Evolutionary conservation across 352 stramenopile species (phyloP).

Genomic region (Phytophthora megakarya): DNA sequence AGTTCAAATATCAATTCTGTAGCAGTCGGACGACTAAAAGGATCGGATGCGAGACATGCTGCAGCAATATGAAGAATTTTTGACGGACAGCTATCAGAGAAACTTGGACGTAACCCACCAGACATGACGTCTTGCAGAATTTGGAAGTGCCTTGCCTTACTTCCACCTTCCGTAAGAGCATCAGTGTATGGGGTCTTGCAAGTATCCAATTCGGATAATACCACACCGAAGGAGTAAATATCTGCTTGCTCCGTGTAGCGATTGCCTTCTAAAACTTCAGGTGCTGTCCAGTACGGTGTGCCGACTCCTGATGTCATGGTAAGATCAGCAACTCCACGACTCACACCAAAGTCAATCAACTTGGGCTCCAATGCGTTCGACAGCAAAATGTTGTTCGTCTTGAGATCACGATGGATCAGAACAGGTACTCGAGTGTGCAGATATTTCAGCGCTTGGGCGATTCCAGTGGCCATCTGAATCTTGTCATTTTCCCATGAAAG

Average conservation of each 20-base stretch:
- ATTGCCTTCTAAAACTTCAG: conserved; percentile 63
- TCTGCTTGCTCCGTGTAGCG: conserved; percentile 61
- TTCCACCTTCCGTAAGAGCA: conserved; percentile 11
- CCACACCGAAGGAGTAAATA: conserved; percentile 70
- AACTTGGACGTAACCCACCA: background rate
- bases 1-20: background rate
- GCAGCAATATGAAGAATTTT: background rate
- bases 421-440: background rate
- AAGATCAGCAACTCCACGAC: conserved; percentile 15
- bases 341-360: conserved; percentile 84
- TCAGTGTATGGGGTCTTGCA: background rate
- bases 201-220: conserved; percentile 18
- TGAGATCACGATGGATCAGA: background rate
- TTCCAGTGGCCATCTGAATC: conserved; percentile 32
- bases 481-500: conserved; percentile 2
- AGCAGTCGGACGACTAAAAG: background rate
- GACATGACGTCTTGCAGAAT: conserved; percentile 4
- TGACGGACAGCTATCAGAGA: conserved; percentile 20
- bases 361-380: conserved; percentile 63
- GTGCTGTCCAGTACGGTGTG: conserved; percentile 81
- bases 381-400: conserved; percentile 27
- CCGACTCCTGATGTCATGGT: conserved; percentile 69
- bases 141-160: background rate
- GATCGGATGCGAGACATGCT: background rate
- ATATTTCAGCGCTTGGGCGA: conserved; percentile 17